A percentile compares a stretch with the other conserved stretches of the same genome.
Conservation (phyloP, 2,329 filamentous ascomycete genomes). For the Akanthomyces muscarius region DNA sequence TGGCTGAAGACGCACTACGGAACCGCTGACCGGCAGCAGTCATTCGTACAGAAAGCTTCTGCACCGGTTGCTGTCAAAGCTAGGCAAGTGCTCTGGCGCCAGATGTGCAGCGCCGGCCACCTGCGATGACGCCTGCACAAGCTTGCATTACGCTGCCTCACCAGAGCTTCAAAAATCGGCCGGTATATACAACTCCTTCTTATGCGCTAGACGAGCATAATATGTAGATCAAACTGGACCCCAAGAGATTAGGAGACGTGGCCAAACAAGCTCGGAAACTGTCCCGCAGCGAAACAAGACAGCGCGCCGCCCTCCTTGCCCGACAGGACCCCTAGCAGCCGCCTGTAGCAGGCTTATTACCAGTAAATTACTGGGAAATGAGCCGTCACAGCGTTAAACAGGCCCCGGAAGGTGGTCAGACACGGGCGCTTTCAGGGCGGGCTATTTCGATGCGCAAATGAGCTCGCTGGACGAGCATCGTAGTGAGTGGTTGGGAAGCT, state of each 20-base stretch:
- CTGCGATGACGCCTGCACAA: constrained; percentile 1
- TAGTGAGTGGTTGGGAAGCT: neutral
- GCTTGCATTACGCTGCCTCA: neutral
- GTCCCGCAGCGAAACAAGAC: neutral
- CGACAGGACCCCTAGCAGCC: neutral
- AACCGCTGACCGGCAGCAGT: neutral
- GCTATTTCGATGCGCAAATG: neutral
- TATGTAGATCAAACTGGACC: constrained; percentile 12
- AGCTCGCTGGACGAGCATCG: neutral
- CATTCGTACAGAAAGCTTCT: neutral
- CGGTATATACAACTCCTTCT: neutral
- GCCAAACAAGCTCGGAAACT: neutral
- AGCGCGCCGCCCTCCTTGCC: neutral
- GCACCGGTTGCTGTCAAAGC: neutral
- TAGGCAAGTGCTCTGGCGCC: neutral
- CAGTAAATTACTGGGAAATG: constrained; percentile 6
- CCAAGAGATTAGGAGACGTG: neutral
- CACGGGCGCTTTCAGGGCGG: neutral
- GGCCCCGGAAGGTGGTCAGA: neutral
- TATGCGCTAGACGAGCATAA: neutral
- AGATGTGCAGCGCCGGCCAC: neutral
- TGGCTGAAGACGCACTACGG: constrained; percentile 2
- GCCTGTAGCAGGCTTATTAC: neutral
- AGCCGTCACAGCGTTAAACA: neutral
- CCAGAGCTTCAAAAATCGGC: neutral